Evolutionary conservation across 2,329 filamentous ascomycete species (phyloP).

Genomic region (Ascochyta fabae): DNA sequence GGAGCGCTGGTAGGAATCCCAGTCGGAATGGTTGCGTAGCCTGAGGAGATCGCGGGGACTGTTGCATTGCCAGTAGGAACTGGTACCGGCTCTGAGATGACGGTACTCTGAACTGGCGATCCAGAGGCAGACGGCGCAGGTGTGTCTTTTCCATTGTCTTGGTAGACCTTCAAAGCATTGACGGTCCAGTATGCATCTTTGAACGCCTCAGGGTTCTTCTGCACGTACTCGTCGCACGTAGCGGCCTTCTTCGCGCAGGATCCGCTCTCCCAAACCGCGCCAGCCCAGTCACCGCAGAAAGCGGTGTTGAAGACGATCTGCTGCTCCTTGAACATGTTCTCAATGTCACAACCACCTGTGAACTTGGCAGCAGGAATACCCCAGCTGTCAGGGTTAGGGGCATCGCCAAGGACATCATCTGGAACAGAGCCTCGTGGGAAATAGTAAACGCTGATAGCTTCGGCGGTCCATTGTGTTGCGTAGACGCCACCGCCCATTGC

Average conservation of each 20-base stretch:
- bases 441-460: constrained; percentile 79
- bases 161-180: constrained; percentile 51
- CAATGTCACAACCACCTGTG: constrained; percentile 71
- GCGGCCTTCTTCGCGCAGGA: constrained; percentile 66
- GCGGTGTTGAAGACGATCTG: constrained; percentile 82
- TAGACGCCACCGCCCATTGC: constrained; percentile 53
- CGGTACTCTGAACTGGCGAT: constrained; percentile 20
- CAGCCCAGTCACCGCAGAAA: constrained; percentile 87
- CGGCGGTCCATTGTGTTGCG: constrained; percentile 68
- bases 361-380: constrained; percentile 73
- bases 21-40: constrained; percentile 13
- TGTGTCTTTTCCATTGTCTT: constrained; percentile 31
- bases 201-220: constrained; percentile 73
- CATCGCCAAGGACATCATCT: constrained; percentile 63
- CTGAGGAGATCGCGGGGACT: constrained; percentile 7
- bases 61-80: constrained; percentile 18
- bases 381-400: constrained; percentile 73
- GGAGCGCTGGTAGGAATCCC: constrained; percentile 9
- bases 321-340: constrained; percentile 72
- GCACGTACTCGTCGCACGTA: constrained; percentile 76
- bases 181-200: constrained; percentile 77
- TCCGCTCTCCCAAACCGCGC: constrained; percentile 65
- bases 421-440: constrained; percentile 75
- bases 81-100: constrained; percentile 17
- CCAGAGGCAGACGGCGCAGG: constrained; percentile 18